A percentile compares a stretch with the other conserved stretches of the same genome.
Conservation (phyloP, 2,329 filamentous ascomycete species). For the Didymella exigua region DNA sequence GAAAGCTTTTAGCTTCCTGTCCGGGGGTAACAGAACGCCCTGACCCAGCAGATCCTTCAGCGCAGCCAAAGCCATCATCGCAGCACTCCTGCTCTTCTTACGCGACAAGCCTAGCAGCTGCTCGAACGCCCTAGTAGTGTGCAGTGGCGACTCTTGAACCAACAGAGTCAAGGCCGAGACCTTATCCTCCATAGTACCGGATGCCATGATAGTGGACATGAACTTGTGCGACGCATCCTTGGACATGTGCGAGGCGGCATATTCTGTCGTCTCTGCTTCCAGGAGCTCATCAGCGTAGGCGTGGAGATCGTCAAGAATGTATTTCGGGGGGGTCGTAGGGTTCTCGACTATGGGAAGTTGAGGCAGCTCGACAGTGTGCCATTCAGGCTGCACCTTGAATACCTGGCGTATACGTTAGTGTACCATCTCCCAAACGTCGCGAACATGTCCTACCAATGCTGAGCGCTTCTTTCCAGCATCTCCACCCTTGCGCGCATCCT, state of each 20-base stretch:
- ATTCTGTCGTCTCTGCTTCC: constrained; percentile 76
- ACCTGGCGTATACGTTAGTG: constrained; percentile 50
- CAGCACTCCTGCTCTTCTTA: constrained; percentile 92
- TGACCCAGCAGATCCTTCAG: constrained; percentile 93
- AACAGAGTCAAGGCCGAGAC: constrained; percentile 93
- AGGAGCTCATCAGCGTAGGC: constrained; percentile 75
- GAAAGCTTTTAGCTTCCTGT: constrained; percentile 82
- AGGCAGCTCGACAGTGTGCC: constrained; percentile 66
- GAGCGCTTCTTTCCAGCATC: constrained; percentile 39
- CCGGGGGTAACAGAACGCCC: constrained; percentile 79
- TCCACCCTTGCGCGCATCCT: constrained; percentile 42
- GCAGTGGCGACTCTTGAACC: constrained; percentile 93
- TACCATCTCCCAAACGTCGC: constrained; percentile 4
- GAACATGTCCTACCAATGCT: constrained; percentile 35
- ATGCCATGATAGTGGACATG: constrained; percentile 94
- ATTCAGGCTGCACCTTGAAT: constrained; percentile 69
- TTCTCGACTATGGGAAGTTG: constrained; percentile 55
- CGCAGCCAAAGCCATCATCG: constrained; percentile 88
- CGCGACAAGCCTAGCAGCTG: constrained; percentile 80
- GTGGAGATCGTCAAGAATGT: constrained; percentile 64
- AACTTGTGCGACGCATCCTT: constrained; percentile 92
- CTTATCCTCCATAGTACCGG: constrained; percentile 95
- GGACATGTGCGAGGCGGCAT: constrained; percentile 71
- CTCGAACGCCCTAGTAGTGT: constrained; percentile 89
- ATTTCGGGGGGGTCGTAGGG: constrained; percentile 55